These are phyloP conservation scores for Beauveria sp. DNA, from an alignment of 2,329 filamentous ascomycete genomes.

Conservation along the genomic window DNA sequence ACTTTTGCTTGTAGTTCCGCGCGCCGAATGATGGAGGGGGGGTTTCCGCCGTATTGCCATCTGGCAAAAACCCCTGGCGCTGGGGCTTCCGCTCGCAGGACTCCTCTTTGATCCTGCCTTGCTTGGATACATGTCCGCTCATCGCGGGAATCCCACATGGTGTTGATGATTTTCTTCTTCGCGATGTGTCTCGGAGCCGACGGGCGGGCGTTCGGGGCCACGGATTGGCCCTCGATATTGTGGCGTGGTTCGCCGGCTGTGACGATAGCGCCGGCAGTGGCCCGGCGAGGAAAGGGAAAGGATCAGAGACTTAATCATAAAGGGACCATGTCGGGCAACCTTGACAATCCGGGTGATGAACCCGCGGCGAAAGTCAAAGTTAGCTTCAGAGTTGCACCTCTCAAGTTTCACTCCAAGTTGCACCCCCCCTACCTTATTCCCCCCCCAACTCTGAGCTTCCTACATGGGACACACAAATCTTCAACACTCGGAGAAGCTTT, in stretches of 20 bases:
- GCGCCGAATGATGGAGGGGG: no score
- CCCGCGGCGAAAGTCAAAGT: not conserved
- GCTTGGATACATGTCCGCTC: not conserved
- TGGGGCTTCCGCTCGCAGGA: not conserved
- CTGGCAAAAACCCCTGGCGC: not conserved
- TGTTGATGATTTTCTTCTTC: not conserved
- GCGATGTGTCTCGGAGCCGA: not conserved
- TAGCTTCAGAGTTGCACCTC: not conserved
- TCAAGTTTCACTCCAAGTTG: not conserved
- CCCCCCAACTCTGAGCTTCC: not conserved
- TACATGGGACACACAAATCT: not conserved
- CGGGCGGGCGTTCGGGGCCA: not conserved
- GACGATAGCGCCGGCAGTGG: conserved; percentile 4
- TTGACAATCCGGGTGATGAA: not conserved
- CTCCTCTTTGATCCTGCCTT: no score
- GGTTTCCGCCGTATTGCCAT: not conserved
- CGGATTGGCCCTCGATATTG: not conserved
- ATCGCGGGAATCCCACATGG: not conserved
- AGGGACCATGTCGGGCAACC: no score
- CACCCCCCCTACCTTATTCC: not conserved
- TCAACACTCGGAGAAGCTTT: not conserved
- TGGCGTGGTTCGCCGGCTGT: not conserved
- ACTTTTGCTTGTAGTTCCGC: not conserved
- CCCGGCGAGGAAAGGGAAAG: not conserved
- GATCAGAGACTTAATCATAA: not conserved